These are phyloP conservation scores for Cercospora zeina DNA, from an alignment of 2,329 filamentous ascomycete genomes.

Conservation along the genomic window DNA sequence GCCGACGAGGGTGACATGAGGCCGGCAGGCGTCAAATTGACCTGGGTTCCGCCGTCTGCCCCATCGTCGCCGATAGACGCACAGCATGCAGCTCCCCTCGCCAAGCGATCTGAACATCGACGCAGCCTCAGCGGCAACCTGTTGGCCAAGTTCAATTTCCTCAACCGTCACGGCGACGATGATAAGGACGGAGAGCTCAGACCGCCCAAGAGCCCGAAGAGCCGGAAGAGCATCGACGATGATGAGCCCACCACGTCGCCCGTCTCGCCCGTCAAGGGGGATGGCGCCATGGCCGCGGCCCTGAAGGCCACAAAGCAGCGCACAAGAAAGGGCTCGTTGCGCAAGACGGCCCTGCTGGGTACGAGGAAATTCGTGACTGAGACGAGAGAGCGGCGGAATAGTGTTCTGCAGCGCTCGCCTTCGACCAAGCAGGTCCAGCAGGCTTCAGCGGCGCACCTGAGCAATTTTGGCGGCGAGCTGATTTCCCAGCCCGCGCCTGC, in stretches of 20 bases:
- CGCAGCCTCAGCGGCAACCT: constrained; percentile 64
- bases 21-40: constrained; percentile 32
- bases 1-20: constrained; percentile 23
- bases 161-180: constrained; percentile 53
- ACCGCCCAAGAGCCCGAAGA: constrained; percentile 34
- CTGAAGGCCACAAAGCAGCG: constrained; percentile 52
- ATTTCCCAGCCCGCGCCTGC: neutral
- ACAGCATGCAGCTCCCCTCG: constrained; percentile 20
- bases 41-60: constrained; percentile 34
- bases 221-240: constrained; percentile 38
- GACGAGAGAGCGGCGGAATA: constrained; percentile 55
- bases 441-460: neutral
- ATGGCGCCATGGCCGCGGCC: constrained; percentile 31
- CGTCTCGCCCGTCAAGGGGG: constrained; percentile 33
- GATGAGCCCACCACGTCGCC: constrained; percentile 31
- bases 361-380: constrained; percentile 61
- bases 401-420: constrained; percentile 41
- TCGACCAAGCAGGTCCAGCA: constrained; percentile 28
- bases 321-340: constrained; percentile 77
- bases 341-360: constrained; percentile 81
- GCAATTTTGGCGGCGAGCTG: neutral
- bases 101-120: constrained; percentile 44
- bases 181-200: constrained; percentile 37
- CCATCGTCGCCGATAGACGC: constrained; percentile 30
- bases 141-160: constrained; percentile 68